These are phyloP conservation scores for Xylaria curta DNA, from an alignment of 495 filamentous ascomycete genomes.

Conservation along the genomic window DNA sequence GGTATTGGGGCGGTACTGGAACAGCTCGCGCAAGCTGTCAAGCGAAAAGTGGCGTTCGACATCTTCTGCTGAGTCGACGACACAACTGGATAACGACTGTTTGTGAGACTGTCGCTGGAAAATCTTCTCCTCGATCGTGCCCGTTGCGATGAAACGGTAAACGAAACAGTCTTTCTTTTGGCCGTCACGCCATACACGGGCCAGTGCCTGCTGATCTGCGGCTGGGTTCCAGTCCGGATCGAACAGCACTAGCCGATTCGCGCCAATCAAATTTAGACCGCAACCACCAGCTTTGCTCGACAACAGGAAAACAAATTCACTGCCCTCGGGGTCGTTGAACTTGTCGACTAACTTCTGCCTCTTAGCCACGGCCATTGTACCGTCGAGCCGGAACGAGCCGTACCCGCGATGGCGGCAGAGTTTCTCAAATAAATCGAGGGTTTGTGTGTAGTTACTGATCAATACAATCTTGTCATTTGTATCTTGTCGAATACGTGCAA, in stretches of 20 bases:
- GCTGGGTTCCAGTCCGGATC: constrained; percentile 99
- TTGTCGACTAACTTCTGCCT: constrained; percentile 96
- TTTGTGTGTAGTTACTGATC: constrained; percentile 98
- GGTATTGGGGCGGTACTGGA: constrained; percentile 86
- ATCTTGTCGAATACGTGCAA: constrained; percentile 92
- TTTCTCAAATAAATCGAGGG: constrained; percentile 91
- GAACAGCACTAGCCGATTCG: constrained; percentile 95
- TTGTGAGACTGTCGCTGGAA: constrained; percentile 99
- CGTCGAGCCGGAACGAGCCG: constrained; percentile 87
- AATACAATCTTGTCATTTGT: constrained; percentile 99
- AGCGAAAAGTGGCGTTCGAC: constrained; percentile 95
- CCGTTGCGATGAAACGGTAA: constrained; percentile 97
- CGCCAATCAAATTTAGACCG: constrained; percentile 95
- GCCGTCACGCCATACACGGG: constrained; percentile 97
- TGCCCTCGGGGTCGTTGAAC: constrained; percentile 93
- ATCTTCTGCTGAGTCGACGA: constrained; percentile 97
- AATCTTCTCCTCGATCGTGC: constrained; percentile 99
- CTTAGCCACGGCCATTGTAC: constrained; percentile 97
- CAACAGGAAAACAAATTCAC: constrained; percentile 94
- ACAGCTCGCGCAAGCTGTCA: constrained; percentile 87
- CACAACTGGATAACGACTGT: constrained; percentile 92
- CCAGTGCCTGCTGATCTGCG: constrained; percentile 95
- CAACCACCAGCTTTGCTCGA: constrained; percentile 96
- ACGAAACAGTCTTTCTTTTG: constrained; percentile 99
- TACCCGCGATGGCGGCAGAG: constrained; percentile 87